Conservation (phyloP, 805 yeast species). For the Nakazawaea wyomingensis region DNA sequence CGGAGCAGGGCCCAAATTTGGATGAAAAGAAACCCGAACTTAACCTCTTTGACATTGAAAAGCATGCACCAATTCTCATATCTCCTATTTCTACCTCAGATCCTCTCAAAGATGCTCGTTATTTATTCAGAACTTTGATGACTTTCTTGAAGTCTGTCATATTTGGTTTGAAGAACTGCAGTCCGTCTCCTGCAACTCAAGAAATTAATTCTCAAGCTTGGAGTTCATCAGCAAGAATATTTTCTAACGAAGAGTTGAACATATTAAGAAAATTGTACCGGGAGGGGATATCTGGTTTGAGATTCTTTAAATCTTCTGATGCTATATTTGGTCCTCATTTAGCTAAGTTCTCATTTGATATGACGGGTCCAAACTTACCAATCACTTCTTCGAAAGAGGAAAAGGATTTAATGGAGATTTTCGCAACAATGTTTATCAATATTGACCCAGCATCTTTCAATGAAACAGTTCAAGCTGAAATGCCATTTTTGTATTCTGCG, state of each 20-base stretch:
- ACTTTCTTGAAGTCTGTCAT: constrained; percentile 86
- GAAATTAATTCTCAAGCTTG: constrained; percentile 55
- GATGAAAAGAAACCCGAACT: constrained; percentile 14
- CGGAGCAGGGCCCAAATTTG: background rate
- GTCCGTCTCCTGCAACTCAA: constrained; percentile 65
- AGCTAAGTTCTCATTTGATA: constrained; percentile 43
- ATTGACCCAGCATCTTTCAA: constrained; percentile 94
- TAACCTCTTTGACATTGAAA: constrained; percentile 42
- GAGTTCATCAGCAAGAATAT: constrained; percentile 84
- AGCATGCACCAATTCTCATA: constrained; percentile 54
- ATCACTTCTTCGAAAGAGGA: constrained; percentile 88
- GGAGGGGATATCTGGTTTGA: constrained; percentile 77
- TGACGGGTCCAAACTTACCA: constrained; percentile 78
- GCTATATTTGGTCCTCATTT: constrained; percentile 35
- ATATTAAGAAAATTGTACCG: constrained; percentile 73
- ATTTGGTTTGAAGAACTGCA: constrained; percentile 83
- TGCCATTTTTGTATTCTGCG: constrained; percentile 70
- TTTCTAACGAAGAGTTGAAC: constrained; percentile 75
- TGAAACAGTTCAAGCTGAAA: constrained; percentile 80
- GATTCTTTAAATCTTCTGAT: constrained; percentile 60
- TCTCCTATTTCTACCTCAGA: constrained; percentile 49
- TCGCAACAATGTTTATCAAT: constrained; percentile 90
- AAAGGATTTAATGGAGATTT: constrained; percentile 90
- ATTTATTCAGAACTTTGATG: constrained; percentile 81
- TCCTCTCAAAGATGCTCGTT: constrained; percentile 82